phyloP scores from a whole-genome alignment of 768 basidiomycete species.

The Termitomyces titanicus region DNA sequence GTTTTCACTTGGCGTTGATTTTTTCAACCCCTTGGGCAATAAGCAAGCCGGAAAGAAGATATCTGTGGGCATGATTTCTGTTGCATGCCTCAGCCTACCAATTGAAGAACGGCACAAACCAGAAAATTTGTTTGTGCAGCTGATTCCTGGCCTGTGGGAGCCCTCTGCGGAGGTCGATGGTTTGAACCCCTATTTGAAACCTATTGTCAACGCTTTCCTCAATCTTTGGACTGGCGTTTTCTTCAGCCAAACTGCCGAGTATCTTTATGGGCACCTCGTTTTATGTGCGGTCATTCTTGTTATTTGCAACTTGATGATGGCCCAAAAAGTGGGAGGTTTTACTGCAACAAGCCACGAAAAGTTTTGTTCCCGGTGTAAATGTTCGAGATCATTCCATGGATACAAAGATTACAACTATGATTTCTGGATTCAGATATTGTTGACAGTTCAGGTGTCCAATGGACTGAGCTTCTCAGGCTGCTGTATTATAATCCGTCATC shows the following conservation, averaged over 20 bases:
- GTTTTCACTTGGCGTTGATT: slow-evolving; percentile 29
- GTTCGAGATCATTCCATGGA: not conserved
- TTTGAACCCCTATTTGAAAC: slow-evolving; percentile 21
- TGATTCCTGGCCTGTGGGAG: slow-evolving; percentile 31
- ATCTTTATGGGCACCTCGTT: slow-evolving; percentile 4
- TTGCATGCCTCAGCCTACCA: slow-evolving; percentile 35
- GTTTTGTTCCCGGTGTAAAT: slow-evolving; percentile 9
- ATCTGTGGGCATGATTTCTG: slow-evolving; percentile 27
- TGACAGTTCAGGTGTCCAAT: too few species aligned
- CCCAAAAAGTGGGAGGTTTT: slow-evolving; percentile 22
- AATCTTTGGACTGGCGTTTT: slow-evolving; percentile 12
- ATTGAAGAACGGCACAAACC: slow-evolving; percentile 21
- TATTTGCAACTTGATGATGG: slow-evolving; percentile 26
- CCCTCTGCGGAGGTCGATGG: slow-evolving; percentile 16
- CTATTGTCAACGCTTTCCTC: slow-evolving; percentile 24
- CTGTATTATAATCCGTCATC: too few species aligned
- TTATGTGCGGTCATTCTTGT: slow-evolving; percentile 14
- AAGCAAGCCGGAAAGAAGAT: slow-evolving; percentile 19
- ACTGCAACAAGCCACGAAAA: slow-evolving; percentile 5
- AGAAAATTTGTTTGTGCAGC: slow-evolving; percentile 31
- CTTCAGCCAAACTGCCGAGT: slow-evolving; percentile 4
- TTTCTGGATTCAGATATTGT: too few species aligned
- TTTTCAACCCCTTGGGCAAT: slow-evolving; percentile 17
- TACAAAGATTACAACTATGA: slow-evolving; percentile 8
- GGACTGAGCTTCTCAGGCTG: too few species aligned